phyloP scores from a whole-genome alignment of 2,329 filamentous ascomycete genomes.

The Hypoxylon sp. region DNA sequence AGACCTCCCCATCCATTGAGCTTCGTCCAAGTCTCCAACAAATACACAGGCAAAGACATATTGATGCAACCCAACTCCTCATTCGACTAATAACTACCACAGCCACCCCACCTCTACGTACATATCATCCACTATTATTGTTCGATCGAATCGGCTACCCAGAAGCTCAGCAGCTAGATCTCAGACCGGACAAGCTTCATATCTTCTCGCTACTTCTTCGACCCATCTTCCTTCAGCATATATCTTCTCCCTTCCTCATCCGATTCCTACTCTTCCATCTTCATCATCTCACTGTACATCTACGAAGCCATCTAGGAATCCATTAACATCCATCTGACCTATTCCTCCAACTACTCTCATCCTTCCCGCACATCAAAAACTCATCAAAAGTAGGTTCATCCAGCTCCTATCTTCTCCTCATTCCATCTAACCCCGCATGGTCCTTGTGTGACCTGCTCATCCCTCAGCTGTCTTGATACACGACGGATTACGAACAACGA shows the following conservation, averaged over 20 bases:
- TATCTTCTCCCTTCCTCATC: slow-evolving; percentile 16
- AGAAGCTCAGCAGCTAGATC: slow-evolving; percentile 31
- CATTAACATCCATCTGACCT: slow-evolving; percentile 27
- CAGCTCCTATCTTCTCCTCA: slow-evolving; percentile 15
- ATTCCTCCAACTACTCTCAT: slow-evolving; percentile 5
- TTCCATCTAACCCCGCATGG: slow-evolving; percentile 37
- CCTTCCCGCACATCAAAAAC: slow-evolving; percentile 2
- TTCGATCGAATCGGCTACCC: slow-evolving; percentile 28
- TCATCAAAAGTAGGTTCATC: slow-evolving; percentile 40
- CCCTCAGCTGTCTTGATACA: slow-evolving; percentile 16
- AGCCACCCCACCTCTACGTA: slow-evolving; percentile 36
- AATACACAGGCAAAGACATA: slow-evolving; percentile 34
- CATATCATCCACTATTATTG: slow-evolving; percentile 35
- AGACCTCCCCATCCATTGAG: slow-evolving; percentile 35
- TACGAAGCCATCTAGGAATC: slow-evolving; percentile 31
- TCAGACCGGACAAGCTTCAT: slow-evolving; percentile 36
- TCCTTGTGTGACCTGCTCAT: slow-evolving; percentile 36
- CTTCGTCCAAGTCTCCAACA: slow-evolving; percentile 39
- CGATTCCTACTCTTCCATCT: slow-evolving; percentile 9
- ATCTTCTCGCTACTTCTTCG: slow-evolving; percentile 31
- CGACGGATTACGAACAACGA: slow-evolving; percentile 31
- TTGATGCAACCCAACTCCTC: slow-evolving; percentile 45
- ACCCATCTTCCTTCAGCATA: slow-evolving; percentile 17
- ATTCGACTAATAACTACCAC: slow-evolving; percentile 36
- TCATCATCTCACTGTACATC: slow-evolving; percentile 18